Evolutionary conservation across 2,329 filamentous ascomycete genomes (phyloP).

Genomic region (Dothideomycetes sp.): DNA sequence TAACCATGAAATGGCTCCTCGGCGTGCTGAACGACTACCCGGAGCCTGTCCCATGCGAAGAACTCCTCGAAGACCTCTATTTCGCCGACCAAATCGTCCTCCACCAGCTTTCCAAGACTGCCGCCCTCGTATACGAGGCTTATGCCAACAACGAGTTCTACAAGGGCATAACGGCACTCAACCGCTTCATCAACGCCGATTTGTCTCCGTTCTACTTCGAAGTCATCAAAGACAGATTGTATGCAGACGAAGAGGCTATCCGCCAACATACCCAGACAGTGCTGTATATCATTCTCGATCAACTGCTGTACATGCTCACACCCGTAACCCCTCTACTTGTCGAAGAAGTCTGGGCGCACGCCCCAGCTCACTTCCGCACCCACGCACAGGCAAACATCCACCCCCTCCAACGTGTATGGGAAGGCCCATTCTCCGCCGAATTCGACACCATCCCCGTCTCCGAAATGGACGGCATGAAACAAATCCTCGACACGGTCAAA

Average conservation of each 20-base stretch:
- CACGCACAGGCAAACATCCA: conserved; percentile 18
- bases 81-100: conserved; percentile 61
- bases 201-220: conserved; percentile 93
- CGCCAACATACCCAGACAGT: conserved; percentile 46
- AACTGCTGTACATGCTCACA: conserved; percentile 66
- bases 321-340: conserved; percentile 76
- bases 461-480: conserved; percentile 30
- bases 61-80: conserved; percentile 8
- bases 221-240: conserved; percentile 80
- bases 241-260: conserved; percentile 64
- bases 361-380: conserved; percentile 52
- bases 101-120: conserved; percentile 58
- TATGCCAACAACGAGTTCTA: conserved; percentile 72
- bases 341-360: conserved; percentile 77
- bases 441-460: conserved; percentile 6
- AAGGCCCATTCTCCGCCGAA: conserved; percentile 12
- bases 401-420: conserved; percentile 17
- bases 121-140: conserved; percentile 51
- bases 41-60: conserved; percentile 10
- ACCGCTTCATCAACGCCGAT: conserved; percentile 70
- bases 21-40: conserved; percentile 45
- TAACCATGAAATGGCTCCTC: conserved; percentile 81
- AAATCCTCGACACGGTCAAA: conserved; percentile 38
- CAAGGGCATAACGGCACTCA: conserved; percentile 61
- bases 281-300: conserved; percentile 52